Conservation (phyloP, 495 filamentous ascomycete species). For the Aspergillus homomorphus region DNA sequence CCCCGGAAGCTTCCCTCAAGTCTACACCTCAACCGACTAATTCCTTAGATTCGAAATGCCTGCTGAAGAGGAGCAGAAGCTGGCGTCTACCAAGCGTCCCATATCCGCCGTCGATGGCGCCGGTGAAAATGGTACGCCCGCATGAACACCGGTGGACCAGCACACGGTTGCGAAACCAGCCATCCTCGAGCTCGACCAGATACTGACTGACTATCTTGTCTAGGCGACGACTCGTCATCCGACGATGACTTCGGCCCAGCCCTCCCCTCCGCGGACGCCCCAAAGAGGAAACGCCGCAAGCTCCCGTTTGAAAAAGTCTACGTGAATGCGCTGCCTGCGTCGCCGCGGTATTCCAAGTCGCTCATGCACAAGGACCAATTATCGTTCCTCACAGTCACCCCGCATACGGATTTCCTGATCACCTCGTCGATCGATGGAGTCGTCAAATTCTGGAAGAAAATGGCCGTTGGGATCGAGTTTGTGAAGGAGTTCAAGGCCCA, state of each 20-base stretch:
- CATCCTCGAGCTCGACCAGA: not conserved
- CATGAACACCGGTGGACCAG: not conserved
- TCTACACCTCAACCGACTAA: not conserved
- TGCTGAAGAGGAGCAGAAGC: constrained; percentile 24
- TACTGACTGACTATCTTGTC: constrained; percentile 16
- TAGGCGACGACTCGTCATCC: constrained; percentile 62
- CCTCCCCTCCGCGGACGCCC: constrained; percentile 68
- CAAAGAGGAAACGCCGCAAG: constrained; percentile 86
- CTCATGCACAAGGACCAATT: constrained; percentile 98
- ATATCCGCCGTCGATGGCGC: constrained; percentile 37
- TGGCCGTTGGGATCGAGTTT: constrained; percentile 85
- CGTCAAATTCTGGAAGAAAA: constrained; percentile 99
- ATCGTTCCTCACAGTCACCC: constrained; percentile 80
- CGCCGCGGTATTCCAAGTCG: constrained; percentile 85
- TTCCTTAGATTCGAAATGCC: constrained; percentile 26
- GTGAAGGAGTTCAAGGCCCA: constrained; percentile 97
- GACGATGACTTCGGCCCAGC: constrained; percentile 95
- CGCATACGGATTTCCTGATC: constrained; percentile 88
- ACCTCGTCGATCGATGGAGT: constrained; percentile 89
- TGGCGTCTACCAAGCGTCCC: constrained; percentile 31
- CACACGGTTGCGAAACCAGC: not conserved
- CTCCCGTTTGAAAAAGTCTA: constrained; percentile 95
- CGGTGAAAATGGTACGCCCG: constrained; percentile 32
- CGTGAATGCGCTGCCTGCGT: constrained; percentile 80
- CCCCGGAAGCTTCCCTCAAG: not conserved